Conservation (phyloP, 352 stramenopile genomes). For the Halophytophthora batemanensis region DNA sequence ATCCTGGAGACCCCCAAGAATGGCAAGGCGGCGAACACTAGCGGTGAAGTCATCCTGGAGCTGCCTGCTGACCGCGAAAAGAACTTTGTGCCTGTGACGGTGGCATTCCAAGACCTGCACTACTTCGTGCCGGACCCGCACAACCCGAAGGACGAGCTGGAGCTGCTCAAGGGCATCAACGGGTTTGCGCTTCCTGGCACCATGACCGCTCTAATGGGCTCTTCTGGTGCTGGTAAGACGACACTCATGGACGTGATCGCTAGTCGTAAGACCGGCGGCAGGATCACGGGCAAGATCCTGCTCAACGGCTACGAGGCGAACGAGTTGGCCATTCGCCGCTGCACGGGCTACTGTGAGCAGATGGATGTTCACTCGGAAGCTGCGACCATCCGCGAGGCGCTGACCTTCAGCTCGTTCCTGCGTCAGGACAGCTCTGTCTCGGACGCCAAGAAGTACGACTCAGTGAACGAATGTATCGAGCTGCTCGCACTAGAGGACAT, state of each 20-base stretch:
- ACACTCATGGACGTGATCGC: slow-evolving; percentile 85
- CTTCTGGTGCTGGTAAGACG: slow-evolving; percentile 25
- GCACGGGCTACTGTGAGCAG: slow-evolving; percentile 19
- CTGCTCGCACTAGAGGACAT: slow-evolving; percentile 22
- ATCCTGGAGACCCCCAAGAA: slow-evolving; percentile 4
- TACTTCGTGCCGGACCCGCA: slow-evolving; percentile 15
- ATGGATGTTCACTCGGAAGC: slow-evolving; percentile 20
- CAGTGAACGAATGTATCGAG: slow-evolving; percentile 25
- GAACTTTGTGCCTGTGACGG: slow-evolving; percentile 29
- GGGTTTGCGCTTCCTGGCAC: slow-evolving; percentile 30
- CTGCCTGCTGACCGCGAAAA: slow-evolving; percentile 2
- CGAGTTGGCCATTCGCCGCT: slow-evolving; percentile 15
- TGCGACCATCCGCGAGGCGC: slow-evolving; percentile 12
- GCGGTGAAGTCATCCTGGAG: neutral
- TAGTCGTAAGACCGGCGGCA: slow-evolving; percentile 79
- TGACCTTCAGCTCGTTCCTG: slow-evolving; percentile 79
- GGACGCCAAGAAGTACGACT: slow-evolving; percentile 16
- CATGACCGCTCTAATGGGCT: slow-evolving; percentile 42
- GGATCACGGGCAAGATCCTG: slow-evolving; percentile 64
- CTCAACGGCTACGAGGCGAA: slow-evolving; percentile 69
- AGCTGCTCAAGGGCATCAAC: slow-evolving; percentile 37
- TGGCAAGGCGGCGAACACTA: neutral
- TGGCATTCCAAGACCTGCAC: slow-evolving; percentile 31
- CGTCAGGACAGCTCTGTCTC: slow-evolving; percentile 19
- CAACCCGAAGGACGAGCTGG: slow-evolving; percentile 17